Base-by-base conservation (phyloP, 2,329 filamentous ascomycete genomes). In the Aureobasidium mangrovei region DNA sequence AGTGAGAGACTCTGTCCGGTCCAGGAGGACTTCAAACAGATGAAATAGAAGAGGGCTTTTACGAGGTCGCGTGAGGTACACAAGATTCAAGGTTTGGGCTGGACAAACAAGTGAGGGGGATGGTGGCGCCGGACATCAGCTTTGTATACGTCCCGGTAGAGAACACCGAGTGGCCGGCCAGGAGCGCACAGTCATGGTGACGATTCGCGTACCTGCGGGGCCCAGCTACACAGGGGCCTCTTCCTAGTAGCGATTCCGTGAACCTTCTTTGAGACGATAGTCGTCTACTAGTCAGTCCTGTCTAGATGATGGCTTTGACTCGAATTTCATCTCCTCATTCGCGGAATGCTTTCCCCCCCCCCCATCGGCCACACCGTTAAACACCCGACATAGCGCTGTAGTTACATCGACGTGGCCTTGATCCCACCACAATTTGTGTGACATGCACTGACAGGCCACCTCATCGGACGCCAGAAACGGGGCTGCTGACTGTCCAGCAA, bases 401-500 rank as follows among this genome's bases (percentile, higher is more conserved):
- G 32, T 28, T 47, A 29, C 45, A 26, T 40, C 28, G 35, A 49
- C 38, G 32, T 31, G 41, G 32, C 4, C 24, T 26, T n/a, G 33
- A 38, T 49, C 46, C 46, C 36, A 49, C 35, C 36, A 40, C 35
- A 36, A 38, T 38, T 28, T 28, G n/a, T 40, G 26, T 48, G 47
- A 35, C 47, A 42, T 35, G 38, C 47, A 51, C 47, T 42, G 47
- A 51, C 47, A 49, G 46, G 46, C 46, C 46, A 49, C 46, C 46
- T 18, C 18, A 18, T 18, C 18, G 7, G 32, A 35, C 32, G 42
- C 18, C 10, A 29, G 32, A 53, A 44, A 31, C 8, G 8, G 31
- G 24, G 26, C 39, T 53, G 38, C 32, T 12, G 7, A 12, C 10
- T 12, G 10, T 7, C 32, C 10, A 35, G 32, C 32, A 18, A 18